Evolutionary conservation across 2,329 filamentous ascomycete genomes (phyloP), one percentile per base, ranked within the genome.

Genomic region (Geosmithia flava): DNA sequence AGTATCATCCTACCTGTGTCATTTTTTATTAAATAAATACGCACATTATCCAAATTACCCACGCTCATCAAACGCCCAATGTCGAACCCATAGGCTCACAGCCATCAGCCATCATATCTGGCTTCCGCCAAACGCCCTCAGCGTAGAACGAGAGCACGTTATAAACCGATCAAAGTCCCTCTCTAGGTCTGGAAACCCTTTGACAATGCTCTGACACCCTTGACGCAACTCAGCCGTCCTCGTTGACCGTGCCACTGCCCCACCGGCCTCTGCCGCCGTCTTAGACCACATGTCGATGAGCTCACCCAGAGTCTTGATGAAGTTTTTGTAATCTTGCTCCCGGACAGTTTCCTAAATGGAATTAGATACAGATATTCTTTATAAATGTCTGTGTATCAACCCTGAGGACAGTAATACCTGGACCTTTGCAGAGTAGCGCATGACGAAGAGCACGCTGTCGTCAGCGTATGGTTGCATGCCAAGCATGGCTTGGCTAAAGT

Each of bases 111-210:
- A 13, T 45, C 45, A 47, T 8, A 44, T 16, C 20, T 47, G 45
- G 17, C 42, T 27, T 16, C 42, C 42, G 1, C 42, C 46, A 13
- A 49, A 46, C 10, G 48, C 46, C 45, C 45, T 51, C 45, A 41
- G 40, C n/a, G 49, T 48, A 11, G 54, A 47, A 44, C 52, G 48
- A 10, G 54, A 52, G 43, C 50, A 51, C 20, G 50, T 50, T 27
- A 50, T 44, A 27, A 60, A 57, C 16, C 49, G 52, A 29, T 61
- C 59, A 50, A 60, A 60, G 45, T 61, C 60, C 16, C 53, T 52
- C 17, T 50, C 52, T 46, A 62, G 52, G 7, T 56, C 54, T 5
- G 59, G 59, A 43, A 56, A 61, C 6, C 56, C 58, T 17, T 56
- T 51, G 15, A 62, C 44, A 44, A 53, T 53, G 20, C 55, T 53